phyloP scores from a whole-genome alignment of 805 yeast species.

The Candida loeiensis region DNA sequence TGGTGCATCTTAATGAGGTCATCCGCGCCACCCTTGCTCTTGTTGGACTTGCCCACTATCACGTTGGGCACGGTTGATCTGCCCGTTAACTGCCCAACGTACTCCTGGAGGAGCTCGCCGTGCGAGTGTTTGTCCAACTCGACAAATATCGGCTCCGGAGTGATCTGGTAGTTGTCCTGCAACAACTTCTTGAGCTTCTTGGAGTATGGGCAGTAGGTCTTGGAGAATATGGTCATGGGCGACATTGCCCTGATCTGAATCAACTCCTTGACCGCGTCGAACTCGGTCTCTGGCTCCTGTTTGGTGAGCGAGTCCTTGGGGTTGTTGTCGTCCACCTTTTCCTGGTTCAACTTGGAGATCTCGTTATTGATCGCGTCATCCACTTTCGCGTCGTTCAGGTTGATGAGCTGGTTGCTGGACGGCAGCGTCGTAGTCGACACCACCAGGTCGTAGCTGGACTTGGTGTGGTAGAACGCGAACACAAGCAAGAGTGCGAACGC shows the following conservation, averaged over 20 bases:
- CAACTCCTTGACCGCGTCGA: conserved; percentile 42
- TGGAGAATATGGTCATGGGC: conserved; percentile 63
- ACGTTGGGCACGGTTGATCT: conserved; percentile 90
- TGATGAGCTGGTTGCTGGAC: conserved; percentile 18
- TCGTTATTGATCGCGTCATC: conserved; percentile 41
- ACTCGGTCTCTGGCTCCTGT: conserved; percentile 13
- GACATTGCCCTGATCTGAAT: conserved; percentile 53
- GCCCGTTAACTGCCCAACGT: conserved; percentile 65
- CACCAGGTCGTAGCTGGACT: conserved; percentile 1
- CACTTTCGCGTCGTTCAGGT: conserved; percentile 31
- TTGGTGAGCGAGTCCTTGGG: conserved; percentile 11
- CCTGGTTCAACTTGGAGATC: conserved; percentile 21
- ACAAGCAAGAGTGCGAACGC: conserved; percentile 6
- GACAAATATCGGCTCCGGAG: conserved; percentile 69
- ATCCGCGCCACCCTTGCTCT: conserved; percentile 84
- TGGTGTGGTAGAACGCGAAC: conserved; percentile 2
- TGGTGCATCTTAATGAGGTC: conserved; percentile 66
- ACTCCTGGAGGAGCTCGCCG: conserved; percentile 72
- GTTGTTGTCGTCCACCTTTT: conserved; percentile 4
- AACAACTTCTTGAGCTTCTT: conserved; percentile 66
- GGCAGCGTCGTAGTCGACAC: neutral
- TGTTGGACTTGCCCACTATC: conserved; percentile 55
- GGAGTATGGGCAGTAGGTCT: conserved; percentile 70
- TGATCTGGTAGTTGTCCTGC: conserved; percentile 57
- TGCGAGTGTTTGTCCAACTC: conserved; percentile 80